A percentile compares a stretch with the other conserved stretches of the same genome.
Conservation (phyloP, 306 rosid species). For the Prunus campanulata region DNA sequence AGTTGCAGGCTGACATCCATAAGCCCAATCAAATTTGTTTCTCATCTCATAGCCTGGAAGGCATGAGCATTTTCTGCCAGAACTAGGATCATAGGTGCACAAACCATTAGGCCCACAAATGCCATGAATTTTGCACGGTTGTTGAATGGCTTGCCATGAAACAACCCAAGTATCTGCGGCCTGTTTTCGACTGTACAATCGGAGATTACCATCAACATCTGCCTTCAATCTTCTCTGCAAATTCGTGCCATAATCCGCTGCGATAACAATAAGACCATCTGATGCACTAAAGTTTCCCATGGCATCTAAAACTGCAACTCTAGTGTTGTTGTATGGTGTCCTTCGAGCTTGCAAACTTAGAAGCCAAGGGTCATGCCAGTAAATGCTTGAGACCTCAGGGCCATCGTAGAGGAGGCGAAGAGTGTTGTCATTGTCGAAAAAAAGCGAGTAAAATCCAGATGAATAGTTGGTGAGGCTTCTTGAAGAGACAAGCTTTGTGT, state of each 20-base stretch:
- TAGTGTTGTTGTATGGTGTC: slow-evolving; percentile 36
- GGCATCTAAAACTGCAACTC: slow-evolving; percentile 39
- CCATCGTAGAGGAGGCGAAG: slow-evolving; percentile 49
- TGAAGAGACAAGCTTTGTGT: slow-evolving; percentile 35
- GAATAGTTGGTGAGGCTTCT: slow-evolving; percentile 45
- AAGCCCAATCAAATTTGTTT: slow-evolving; percentile 13
- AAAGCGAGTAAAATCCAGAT: slow-evolving; percentile 42
- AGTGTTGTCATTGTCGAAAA: slow-evolving; percentile 43
- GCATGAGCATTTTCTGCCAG: slow-evolving; percentile 28
- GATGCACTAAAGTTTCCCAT: slow-evolving; percentile 51
- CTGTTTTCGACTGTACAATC: slow-evolving; percentile 39
- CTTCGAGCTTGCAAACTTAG: slow-evolving; percentile 30
- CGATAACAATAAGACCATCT: slow-evolving; percentile 27
- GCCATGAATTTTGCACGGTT: slow-evolving; percentile 53
- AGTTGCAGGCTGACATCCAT: slow-evolving; percentile 40
- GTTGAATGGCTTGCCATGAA: slow-evolving; percentile 45
- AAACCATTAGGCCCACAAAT: slow-evolving; percentile 27
- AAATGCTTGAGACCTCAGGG: slow-evolving; percentile 39
- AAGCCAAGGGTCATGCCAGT: slow-evolving; percentile 57
- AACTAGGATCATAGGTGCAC: slow-evolving; percentile 7
- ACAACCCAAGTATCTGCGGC: slow-evolving; percentile 26
- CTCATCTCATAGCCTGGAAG: slow-evolving; percentile 18
- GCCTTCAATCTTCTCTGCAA: slow-evolving; percentile 38
- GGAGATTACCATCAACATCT: slow-evolving; percentile 47
- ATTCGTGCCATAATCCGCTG: slow-evolving; percentile 40